These are phyloP conservation scores for Shiraia bambusicola DNA, from an alignment of 2,329 filamentous ascomycete species.

Conservation along the genomic window DNA sequence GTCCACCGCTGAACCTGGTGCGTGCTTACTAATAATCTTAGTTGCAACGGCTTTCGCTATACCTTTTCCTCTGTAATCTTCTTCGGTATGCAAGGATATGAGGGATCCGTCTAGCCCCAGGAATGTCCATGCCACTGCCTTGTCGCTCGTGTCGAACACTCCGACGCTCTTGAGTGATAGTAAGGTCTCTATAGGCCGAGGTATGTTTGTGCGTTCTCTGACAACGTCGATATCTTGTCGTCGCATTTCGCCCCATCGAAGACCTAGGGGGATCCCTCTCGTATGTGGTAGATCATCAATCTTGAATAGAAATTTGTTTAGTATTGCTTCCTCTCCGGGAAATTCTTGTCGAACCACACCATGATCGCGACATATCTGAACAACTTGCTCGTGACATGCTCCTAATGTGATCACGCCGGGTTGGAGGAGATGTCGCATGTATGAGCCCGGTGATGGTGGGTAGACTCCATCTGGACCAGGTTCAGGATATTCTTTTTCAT, in stretches of 20 bases:
- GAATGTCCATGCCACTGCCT: conserved; percentile 66
- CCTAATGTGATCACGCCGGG: conserved; percentile 49
- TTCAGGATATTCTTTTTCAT: conserved; percentile 29
- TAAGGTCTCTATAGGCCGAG: conserved; percentile 53
- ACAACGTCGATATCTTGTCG: conserved; percentile 60
- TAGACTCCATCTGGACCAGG: conserved; percentile 23
- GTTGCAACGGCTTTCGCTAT: conserved; percentile 63
- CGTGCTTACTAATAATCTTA: conserved; percentile 57
- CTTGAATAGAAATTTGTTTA: conserved; percentile 61
- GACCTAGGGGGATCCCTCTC: conserved; percentile 47
- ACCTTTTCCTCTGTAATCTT: conserved; percentile 60
- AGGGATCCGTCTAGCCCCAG: conserved; percentile 63
- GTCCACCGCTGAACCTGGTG: conserved; percentile 33
- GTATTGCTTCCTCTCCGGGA: conserved; percentile 32
- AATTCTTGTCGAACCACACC: conserved; percentile 32
- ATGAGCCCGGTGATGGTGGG: conserved; percentile 21
- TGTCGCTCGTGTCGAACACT: conserved; percentile 48
- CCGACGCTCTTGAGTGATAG: conserved; percentile 43
- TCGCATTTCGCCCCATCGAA: conserved; percentile 59
- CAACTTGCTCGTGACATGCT: conserved; percentile 41
- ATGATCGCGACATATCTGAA: conserved; percentile 22
- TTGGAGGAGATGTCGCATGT: conserved; percentile 36
- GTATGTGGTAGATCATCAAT: conserved; percentile 49
- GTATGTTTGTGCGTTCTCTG: conserved; percentile 51
- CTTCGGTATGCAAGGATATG: conserved; percentile 62